A percentile compares a stretch with the other conserved stretches of the same genome.
These are phyloP conservation scores for Sphaerosporella brunnea DNA, from an alignment of 495 filamentous ascomycete species.

Conservation along the genomic window DNA sequence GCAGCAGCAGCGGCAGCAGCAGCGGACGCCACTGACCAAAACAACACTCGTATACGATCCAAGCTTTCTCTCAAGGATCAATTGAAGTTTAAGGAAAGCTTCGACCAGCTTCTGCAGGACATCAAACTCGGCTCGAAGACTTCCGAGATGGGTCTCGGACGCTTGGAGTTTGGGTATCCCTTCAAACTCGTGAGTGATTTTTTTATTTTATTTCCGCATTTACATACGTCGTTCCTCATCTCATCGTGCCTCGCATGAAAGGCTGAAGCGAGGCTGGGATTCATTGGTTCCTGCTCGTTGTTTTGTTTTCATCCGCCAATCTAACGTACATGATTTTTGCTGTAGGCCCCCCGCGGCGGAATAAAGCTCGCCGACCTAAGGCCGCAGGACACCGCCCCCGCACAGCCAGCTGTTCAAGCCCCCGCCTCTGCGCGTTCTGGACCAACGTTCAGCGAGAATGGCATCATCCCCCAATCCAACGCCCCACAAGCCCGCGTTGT, in stretches of 20 bases:
- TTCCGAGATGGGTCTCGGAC: conserved; percentile 6
- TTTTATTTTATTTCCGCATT: too few species aligned
- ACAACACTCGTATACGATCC: not conserved
- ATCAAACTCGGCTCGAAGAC: not conserved
- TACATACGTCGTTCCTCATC: too few species aligned
- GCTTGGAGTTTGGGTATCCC: conserved; percentile 8
- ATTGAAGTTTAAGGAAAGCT: conserved; percentile 3
- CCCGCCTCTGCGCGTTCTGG: not conserved
- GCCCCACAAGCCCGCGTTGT: not conserved
- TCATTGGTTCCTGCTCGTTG: too few species aligned
- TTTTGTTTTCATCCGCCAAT: too few species aligned
- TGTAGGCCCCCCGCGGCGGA: not conserved
- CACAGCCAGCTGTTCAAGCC: not conserved
- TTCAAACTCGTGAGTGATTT: conserved; percentile 1
- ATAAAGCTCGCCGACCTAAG: not conserved
- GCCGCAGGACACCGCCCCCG: not conserved
- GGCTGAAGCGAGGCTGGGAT: too few species aligned
- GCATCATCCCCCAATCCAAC: not conserved
- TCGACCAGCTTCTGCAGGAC: conserved; percentile 3
- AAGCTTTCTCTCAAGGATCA: not conserved
- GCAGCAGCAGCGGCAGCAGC: not conserved
- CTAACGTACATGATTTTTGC: not conserved
- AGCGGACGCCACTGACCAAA: not conserved
- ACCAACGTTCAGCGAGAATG: not conserved
- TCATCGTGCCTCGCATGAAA: not conserved